Evolutionary conservation across 495 filamentous ascomycete species (phyloP).

Genomic region (Parathielavia appendiculata): DNA sequence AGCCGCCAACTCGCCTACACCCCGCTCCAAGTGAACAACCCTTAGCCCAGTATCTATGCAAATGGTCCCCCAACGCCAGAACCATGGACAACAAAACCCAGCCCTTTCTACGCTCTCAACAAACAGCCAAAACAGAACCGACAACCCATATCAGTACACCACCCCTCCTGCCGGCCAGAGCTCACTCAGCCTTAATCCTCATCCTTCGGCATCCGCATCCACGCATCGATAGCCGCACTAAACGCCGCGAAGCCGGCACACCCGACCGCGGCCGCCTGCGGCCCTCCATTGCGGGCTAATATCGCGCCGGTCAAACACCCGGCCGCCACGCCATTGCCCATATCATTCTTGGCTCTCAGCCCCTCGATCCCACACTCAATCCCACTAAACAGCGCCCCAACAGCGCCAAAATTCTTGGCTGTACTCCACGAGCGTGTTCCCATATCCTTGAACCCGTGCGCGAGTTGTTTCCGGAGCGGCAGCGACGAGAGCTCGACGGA

Average conservation of each 20-base stretch:
- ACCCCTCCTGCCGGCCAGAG: not conserved
- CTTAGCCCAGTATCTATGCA: conserved; percentile 12
- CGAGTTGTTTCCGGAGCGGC: conserved; percentile 75
- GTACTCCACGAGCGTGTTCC: conserved; percentile 73
- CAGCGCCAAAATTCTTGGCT: conserved; percentile 90
- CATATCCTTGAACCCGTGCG: conserved; percentile 88
- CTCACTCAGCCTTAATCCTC: conserved; percentile 43
- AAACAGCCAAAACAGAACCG: not conserved
- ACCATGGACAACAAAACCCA: conserved; percentile 16
- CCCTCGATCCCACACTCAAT: conserved; percentile 96
- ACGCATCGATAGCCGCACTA: conserved; percentile 88
- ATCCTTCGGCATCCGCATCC: conserved; percentile 64
- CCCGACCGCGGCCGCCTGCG: conserved; percentile 81
- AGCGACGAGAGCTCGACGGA: conserved; percentile 53
- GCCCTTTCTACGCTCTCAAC: not conserved
- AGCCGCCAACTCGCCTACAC: conserved; percentile 6
- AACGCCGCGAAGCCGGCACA: conserved; percentile 96
- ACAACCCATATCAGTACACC: conserved; percentile 1
- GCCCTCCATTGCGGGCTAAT: conserved; percentile 76
- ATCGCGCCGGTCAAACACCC: conserved; percentile 91
- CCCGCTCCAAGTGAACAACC: not conserved
- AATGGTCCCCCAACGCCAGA: conserved; percentile 14
- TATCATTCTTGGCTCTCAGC: conserved; percentile 84
- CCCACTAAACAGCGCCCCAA: conserved; percentile 84
- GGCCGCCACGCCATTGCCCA: conserved; percentile 79